These are phyloP conservation scores for Rhododendron simsii DNA, from an alignment of 148 eudicot genomes.

Conservation along the genomic window DNA sequence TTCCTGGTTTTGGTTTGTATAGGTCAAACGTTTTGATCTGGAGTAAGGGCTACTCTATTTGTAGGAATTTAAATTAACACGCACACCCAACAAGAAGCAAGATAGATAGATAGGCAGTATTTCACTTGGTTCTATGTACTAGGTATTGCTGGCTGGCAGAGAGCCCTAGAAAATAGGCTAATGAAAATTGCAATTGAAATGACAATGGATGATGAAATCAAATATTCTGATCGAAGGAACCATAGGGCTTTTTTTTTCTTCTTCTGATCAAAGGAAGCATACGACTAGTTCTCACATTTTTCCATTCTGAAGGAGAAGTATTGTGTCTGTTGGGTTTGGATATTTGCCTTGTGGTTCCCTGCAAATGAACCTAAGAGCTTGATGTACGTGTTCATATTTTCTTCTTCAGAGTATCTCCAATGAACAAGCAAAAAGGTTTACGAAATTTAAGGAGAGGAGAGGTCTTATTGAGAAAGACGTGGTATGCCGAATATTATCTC, in stretches of 20 bases:
- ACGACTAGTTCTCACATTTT: not conserved
- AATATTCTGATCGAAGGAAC: too few species aligned
- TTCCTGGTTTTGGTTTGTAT: not conserved
- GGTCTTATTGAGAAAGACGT: constrained; percentile 98
- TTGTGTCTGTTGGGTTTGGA: not conserved
- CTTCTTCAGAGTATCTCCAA: constrained; percentile 73
- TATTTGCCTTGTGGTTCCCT: constrained; percentile 6
- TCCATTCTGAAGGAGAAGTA: not conserved
- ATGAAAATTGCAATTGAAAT: not conserved
- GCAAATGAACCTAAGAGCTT: not conserved
- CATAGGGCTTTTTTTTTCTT: too few species aligned
- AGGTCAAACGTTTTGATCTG: not conserved
- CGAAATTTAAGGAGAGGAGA: constrained; percentile 90
- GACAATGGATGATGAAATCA: constrained; percentile 2
- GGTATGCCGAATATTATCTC: constrained; percentile 42
- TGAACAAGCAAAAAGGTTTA: constrained; percentile 85
- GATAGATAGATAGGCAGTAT: not conserved
- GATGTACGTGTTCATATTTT: not conserved
- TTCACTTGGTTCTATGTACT: not conserved
- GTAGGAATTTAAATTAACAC: not conserved
- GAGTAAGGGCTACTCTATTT: not conserved
- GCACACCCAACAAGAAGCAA: not conserved
- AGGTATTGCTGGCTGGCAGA: not conserved
- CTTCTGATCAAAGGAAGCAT: not conserved
- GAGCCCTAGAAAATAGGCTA: not conserved